Evolutionary conservation across 2,329 filamentous ascomycete species (phyloP).

Genomic region (Phyllosticta citrichinensis): DNA sequence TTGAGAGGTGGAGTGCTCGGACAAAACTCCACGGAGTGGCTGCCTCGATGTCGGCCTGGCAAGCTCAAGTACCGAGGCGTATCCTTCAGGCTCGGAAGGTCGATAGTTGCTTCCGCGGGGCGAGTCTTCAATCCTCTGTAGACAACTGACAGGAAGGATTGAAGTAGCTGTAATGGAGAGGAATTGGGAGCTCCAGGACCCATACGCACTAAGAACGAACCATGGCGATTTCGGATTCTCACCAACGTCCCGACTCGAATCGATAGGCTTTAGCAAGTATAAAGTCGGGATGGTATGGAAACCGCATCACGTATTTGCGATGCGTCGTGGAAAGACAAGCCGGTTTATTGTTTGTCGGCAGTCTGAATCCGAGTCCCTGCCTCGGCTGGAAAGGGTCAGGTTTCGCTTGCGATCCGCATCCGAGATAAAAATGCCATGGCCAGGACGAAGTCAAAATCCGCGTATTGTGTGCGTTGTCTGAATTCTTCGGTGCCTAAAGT

Average conservation of each 20-base stretch:
- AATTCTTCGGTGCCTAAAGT: not conserved
- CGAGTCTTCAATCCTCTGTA: too few relatives aligned
- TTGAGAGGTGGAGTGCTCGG: not conserved
- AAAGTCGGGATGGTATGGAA: too few relatives aligned
- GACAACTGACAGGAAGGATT: too few relatives aligned
- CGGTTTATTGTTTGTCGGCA: too few relatives aligned
- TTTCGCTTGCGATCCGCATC: not conserved
- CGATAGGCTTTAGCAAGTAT: too few relatives aligned
- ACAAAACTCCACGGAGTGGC: not conserved
- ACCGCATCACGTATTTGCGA: too few relatives aligned
- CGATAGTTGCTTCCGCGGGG: not conserved
- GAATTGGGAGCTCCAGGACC: too few relatives aligned
- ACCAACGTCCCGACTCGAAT: too few relatives aligned
- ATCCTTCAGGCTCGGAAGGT: not conserved
- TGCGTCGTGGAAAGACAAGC: too few relatives aligned
- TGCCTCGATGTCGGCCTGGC: not conserved
- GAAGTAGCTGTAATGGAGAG: too few relatives aligned
- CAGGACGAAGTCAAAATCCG: not conserved
- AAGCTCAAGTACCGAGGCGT: not conserved
- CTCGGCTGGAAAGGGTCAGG: not conserved
- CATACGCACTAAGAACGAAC: too few relatives aligned
- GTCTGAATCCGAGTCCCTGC: not conserved
- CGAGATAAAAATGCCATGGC: not conserved
- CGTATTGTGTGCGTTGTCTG: not conserved
- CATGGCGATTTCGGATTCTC: too few relatives aligned